Base-by-base conservation (phyloP, 1,139 yeast genomes). In the Lodderomyces elongisporus region DNA sequence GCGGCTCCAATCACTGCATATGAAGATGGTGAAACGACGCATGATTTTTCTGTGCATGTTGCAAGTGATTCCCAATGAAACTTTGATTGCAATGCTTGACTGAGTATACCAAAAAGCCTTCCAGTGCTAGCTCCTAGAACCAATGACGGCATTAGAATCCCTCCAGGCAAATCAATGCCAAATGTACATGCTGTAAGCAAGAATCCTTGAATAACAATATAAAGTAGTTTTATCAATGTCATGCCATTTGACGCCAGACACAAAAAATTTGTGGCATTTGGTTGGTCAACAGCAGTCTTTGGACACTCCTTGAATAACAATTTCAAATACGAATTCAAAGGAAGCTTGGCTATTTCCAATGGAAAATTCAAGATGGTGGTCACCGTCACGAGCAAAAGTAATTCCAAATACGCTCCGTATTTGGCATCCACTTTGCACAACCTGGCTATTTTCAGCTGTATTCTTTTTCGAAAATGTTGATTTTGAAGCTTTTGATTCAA, bases 51-150 rank as follows among this genome's bases (percentile, higher is more conserved):
- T 1, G 77, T 70, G 45, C 80, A 75, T 7, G 74, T 69, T 9
- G 68, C 60, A 39, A 69, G 60, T 9, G 62, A 51, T 3, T 62
- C 62, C 43, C 68, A 57, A 5, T 62, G 48, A 5, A 69, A 51
- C n/a, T 56, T 50, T 10, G 52, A 49, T 49, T 79, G 85, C 16
- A 77, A 44, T 1, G 53, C 53, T 43, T 74, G 76, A 27, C 83
- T 67, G 2, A 78, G 31, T 2, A 79, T 64, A 0, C 95, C 95
- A 5, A 81, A 46, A 4, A 80, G 57, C 33, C 95, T 57, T 0
- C 94, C 94, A 7, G 73, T 58, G 1, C 79, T 58, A 0, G 85
- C 93, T 3, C 94, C 94, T 13, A 81, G 62, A 0, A 77, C 76
- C 47, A 84, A 61, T 0, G 85, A 74, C 0, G 94, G 93, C 74